Evolutionary conservation across 176 grass and related monocot species (phyloP).

Genomic region (maize (Zea mays)): DNA sequence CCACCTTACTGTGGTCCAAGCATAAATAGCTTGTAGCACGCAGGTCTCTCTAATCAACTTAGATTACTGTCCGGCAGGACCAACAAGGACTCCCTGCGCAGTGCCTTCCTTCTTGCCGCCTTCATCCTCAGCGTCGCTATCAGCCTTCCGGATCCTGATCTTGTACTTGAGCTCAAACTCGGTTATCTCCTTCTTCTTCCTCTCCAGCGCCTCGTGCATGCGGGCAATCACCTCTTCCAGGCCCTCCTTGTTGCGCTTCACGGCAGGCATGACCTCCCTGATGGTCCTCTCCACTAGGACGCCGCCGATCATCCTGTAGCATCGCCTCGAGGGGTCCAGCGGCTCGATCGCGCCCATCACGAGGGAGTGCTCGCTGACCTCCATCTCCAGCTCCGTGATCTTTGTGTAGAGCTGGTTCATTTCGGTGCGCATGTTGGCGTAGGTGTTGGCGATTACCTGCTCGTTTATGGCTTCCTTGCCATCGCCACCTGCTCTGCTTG

Average conservation of each 20-base stretch:
- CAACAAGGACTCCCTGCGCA: constrained; percentile 83
- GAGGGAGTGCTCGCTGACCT: constrained; percentile 79
- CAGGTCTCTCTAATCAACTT: not conserved
- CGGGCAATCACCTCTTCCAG: constrained; percentile 74
- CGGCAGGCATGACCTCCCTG: constrained; percentile 72
- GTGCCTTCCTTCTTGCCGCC: constrained; percentile 57
- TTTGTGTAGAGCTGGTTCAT: constrained; percentile 87
- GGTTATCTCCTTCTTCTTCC: constrained; percentile 69
- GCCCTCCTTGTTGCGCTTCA: constrained; percentile 79
- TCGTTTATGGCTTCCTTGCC: constrained; percentile 58
- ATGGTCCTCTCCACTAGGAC: constrained; percentile 83
- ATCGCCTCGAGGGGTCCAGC: constrained; percentile 62
- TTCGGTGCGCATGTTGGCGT: constrained; percentile 70
- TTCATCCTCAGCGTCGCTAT: constrained; percentile 40
- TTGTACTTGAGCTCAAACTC: constrained; percentile 92
- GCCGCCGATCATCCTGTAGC: constrained; percentile 87
- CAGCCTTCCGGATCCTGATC: constrained; percentile 71
- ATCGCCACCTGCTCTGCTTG: constrained; percentile 41
- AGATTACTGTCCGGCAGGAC: constrained; percentile 50
- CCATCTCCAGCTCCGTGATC: constrained; percentile 84
- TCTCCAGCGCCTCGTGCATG: constrained; percentile 76
- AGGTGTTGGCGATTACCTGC: constrained; percentile 66
- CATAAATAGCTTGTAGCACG: not conserved
- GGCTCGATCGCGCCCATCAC: constrained; percentile 81
- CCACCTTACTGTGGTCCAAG: not conserved